Base-by-base conservation (phyloP, 1,139 yeast genomes). In the Candida sanyaensis region DNA sequence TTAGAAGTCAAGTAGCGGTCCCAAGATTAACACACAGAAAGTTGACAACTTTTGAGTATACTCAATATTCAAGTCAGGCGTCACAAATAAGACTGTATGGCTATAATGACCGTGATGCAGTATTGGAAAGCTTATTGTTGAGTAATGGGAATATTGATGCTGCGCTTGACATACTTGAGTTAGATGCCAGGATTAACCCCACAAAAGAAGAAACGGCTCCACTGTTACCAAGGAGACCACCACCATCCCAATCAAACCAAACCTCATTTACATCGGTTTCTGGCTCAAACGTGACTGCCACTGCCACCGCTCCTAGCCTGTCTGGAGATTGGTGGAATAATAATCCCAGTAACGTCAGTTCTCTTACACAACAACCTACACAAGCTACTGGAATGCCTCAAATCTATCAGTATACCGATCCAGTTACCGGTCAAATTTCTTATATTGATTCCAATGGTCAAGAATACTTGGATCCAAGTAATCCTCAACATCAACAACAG, bases 341-440 rank as follows among this genome's bases (percentile, higher is more conserved):
- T 12, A 43, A 23, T 23, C 31, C 63, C 11, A 34, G 7, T 11
- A 17, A 21, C 5, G 28, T 34, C 27, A 8, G 28, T 6, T 60
- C 63, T 27, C 50, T 58, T 24, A 51, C 57, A 34, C 43, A 30
- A 10, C 45, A 34, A 32, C 47, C 23, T 36, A 27, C 24, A 26
- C 55, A 54, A 2, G 46, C 48, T 10, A 41, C 46, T 11, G 56
- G 51, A 9, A 68, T 59, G 43, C 77, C 77, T 3, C 78, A 73
- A 48, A 75, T 80, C 37, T 83, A 78, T 55, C 88, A 83, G 58
- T 83, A 81, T 57, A 74, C 85, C 8, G 88, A 83, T 55, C 87
- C 87, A 6, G 62, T 73, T 11, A 81, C 86, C 0, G 88, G 88
- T 23, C 76, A 75, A 47, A 63, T 82, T n/a, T 78, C 79, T 41